Evolutionary conservation across 2,329 filamentous ascomycete genomes (phyloP).

Genomic region (Pseudopithomyces chartarum): DNA sequence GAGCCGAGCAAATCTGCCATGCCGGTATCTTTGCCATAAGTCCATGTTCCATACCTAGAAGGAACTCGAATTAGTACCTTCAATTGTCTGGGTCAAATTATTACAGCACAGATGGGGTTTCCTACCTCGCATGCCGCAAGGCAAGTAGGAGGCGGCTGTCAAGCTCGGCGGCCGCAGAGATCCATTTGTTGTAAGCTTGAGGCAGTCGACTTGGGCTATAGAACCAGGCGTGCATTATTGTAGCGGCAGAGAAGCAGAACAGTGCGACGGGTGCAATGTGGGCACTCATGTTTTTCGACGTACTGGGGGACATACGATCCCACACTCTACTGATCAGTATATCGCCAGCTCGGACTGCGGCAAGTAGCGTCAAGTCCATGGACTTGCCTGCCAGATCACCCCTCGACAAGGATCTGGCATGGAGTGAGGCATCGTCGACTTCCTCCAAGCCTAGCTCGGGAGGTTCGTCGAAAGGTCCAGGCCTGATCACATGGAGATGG

Average conservation of each 20-base stretch:
- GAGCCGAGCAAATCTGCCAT: constrained; percentile 69
- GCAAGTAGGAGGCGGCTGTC: constrained; percentile 76
- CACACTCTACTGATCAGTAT: constrained; percentile 56
- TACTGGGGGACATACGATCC: constrained; percentile 57
- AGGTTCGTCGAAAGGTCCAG: constrained; percentile 32
- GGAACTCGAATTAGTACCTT: neutral
- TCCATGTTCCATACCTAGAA: constrained; percentile 59
- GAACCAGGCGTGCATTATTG: constrained; percentile 91
- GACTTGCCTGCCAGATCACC: constrained; percentile 68
- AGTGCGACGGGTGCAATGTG: constrained; percentile 67
- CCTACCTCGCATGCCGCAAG: constrained; percentile 65
- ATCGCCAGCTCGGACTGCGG: constrained; percentile 72
- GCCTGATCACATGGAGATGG: constrained; percentile 17
- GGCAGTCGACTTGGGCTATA: constrained; percentile 75
- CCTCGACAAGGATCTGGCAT: constrained; percentile 15
- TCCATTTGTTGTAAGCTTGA: constrained; percentile 79
- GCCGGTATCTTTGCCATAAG: constrained; percentile 76
- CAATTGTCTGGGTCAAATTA: neutral
- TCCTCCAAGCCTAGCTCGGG: constrained; percentile 18
- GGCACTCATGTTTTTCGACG: constrained; percentile 24
- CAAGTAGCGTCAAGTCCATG: constrained; percentile 82
- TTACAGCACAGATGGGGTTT: neutral
- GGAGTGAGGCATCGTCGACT: constrained; percentile 11
- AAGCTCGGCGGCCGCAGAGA: constrained; percentile 74
- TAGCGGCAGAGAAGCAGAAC: constrained; percentile 72